A percentile compares a stretch with the other conserved stretches of the same genome.
Conservation (phyloP, 2,329 filamentous ascomycete genomes). For the Fusarium phyllophilum region DNA sequence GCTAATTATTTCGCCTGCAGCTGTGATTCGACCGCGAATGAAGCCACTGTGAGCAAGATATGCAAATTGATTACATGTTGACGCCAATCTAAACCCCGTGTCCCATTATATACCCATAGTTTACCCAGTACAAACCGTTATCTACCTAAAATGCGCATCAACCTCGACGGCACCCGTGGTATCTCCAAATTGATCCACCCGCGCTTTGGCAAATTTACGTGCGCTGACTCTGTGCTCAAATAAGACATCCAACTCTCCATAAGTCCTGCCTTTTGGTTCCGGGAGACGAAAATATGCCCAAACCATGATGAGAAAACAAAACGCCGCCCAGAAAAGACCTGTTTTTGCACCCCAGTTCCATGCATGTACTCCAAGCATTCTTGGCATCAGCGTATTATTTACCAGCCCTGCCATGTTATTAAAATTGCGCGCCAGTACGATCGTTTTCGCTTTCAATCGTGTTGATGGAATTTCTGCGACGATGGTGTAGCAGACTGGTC, state of each 20-base stretch:
- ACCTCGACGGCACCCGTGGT: constrained; percentile 31
- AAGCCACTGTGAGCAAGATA: neutral
- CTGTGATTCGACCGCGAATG: neutral
- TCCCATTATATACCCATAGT: neutral
- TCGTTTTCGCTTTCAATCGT: constrained; percentile 57
- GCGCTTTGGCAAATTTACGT: constrained; percentile 50
- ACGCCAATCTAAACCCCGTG: neutral
- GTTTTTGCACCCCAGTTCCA: constrained; percentile 60
- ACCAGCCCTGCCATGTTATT: constrained; percentile 62
- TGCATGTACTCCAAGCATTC: constrained; percentile 55
- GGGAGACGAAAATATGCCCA: constrained; percentile 65
- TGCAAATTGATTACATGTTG: neutral
- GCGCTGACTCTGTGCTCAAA: constrained; percentile 59
- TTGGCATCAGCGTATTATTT: constrained; percentile 57
- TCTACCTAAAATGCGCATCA: constrained; percentile 3
- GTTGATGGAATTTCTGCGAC: constrained; percentile 66
- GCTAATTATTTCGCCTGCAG: neutral
- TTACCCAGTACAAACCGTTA: neutral
- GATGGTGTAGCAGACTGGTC: constrained; percentile 80
- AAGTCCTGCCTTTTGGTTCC: constrained; percentile 63
- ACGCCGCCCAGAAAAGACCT: constrained; percentile 57
- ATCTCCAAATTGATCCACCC: constrained; percentile 34
- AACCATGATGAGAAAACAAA: constrained; percentile 53
- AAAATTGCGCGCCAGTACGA: constrained; percentile 56
- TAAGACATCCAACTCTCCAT: constrained; percentile 65